Evolutionary conservation across 306 rosid genomes (phyloP), one percentile per base, ranked within the genome.

Genomic region (Vicia villosa): DNA sequence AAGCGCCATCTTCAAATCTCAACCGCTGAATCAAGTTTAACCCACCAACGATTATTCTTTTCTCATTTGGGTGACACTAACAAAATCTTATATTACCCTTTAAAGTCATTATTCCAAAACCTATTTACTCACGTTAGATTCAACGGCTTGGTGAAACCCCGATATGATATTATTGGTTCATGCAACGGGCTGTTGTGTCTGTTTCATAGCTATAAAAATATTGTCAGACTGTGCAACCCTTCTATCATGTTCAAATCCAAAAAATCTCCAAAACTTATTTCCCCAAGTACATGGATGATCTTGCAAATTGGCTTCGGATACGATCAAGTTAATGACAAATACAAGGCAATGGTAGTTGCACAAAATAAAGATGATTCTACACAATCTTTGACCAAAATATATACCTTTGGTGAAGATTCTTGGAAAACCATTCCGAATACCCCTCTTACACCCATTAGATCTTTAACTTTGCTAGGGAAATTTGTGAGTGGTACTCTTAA

Each of bases 141-240:
- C n/a, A n/a, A n/a, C n/a, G n/a, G n/a, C n/a, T n/a, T n/a, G n/a
- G n/a, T n/a, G n/a, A n/a, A n/a, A n/a, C n/a, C n/a, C n/a, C n/a
- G n/a, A n/a, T n/a, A n/a, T n/a, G n/a, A n/a, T n/a, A n/a, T n/a
- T n/a, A n/a, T n/a, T n/a, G n/a, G n/a, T n/a, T n/a, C 79, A 2
- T 74, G 68, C 52, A 45, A 74, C 57, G 79, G 79, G 10, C 20
- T 74, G 34, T 20, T 74, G 3, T 74, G 72, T 66, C 13, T 74
- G 50, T 32, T 2, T 20, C 41, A 56, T 45, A 9, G 3, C 5
- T 0, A 9, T 8, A 1, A 2, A 4, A 10, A 14, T 19, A 13
- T 7, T 55, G 58, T 64, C 8, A 14, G 3, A 28, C 57, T 79
- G 66, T 79, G 70, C 66, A 79, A 79, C 34, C 78, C 78, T 13